Evolutionary conservation across 192 early-diverging fungal species (phyloP), one percentile per base, ranked within the genome.

Genomic region (Coemansia sp.): DNA sequence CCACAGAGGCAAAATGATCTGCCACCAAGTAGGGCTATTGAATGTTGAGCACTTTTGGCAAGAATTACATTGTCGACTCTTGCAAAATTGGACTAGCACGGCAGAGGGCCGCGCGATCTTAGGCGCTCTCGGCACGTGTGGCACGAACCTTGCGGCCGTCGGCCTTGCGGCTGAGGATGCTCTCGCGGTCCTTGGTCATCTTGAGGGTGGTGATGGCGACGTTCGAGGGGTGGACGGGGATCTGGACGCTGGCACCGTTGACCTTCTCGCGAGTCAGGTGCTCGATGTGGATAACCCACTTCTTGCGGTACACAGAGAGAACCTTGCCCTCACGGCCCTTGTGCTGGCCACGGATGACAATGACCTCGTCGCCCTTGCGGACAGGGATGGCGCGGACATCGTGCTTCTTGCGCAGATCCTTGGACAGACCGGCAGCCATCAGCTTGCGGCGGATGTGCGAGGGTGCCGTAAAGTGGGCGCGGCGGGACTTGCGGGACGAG

Each of bases 251-350:
- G 62, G 87, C 87, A 73, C 94, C 94, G 86, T 98, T 99, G 76
- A 88, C 87, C 91, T 99, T 99, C 83, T 99, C 95, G 79, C 87
- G 91, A 76, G 82, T 88, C 65, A 99, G 82, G 69, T 95, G 94
- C 82, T 99, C 95, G 53, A 99, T 89, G 87, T 98, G 91, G 83
- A 99, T 99, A 59, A 95, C 89, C 89, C 89, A 99, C 90, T 95
- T 97, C 84, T 94, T 92, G 81, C 97, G 93, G 94, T 97, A 98
- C 70, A 97, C 94, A 61, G 89, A 84, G 64, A 85, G 79, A 60
- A 99, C 93, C 90, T 96, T 95, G 72, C 97, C 97, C 76, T 94
- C 91, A 72, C 90, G 91, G 77, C 93, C 95, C 90, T 97, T 98
- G 91, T 88, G 84, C 81, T 85, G 86, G 76, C 97, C 97, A 68